A percentile compares a stretch with the other conserved stretches of the same genome.
phyloP scores from a whole-genome alignment of 1,284 basidiomycete species.

The Singerocomus inundabilis region DNA sequence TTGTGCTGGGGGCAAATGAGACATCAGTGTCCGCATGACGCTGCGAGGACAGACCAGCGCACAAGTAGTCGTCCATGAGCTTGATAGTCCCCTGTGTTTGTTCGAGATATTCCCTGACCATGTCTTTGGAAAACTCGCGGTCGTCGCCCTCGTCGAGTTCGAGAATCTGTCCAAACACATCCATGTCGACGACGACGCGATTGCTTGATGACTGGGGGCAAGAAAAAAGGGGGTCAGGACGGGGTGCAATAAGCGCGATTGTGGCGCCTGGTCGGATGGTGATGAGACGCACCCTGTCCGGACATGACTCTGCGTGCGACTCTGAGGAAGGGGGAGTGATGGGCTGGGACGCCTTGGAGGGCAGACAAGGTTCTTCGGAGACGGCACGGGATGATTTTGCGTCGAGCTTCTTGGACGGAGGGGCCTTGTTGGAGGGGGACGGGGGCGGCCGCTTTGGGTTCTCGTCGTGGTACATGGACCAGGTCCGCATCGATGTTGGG shows the following conservation, averaged over 20 bases:
- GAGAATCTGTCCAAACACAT: constrained; percentile 81
- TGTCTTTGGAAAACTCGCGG: constrained; percentile 75
- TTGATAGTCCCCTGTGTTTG: constrained; percentile 76
- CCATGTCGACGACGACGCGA: constrained; percentile 61
- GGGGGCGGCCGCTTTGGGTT: constrained; percentile 31
- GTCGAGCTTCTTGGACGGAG: constrained; percentile 33
- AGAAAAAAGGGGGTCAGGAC: constrained; percentile 11
- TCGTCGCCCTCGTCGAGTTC: constrained; percentile 86
- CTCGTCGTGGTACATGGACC: constrained; percentile 34
- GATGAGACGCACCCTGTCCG: constrained; percentile 25
- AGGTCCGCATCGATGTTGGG: constrained; percentile 29
- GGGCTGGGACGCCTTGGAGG: constrained; percentile 16
- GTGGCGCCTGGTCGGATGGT: background rate
- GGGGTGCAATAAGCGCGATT: no score
- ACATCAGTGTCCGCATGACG: constrained; percentile 6
- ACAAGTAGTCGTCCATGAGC: constrained; percentile 80
- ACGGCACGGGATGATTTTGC: constrained; percentile 32
- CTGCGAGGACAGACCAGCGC: constrained; percentile 38
- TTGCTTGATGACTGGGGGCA: constrained; percentile 13
- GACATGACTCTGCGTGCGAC: constrained; percentile 19
- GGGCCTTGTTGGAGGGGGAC: constrained; percentile 34
- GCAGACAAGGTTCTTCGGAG: constrained; percentile 29
- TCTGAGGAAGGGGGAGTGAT: constrained; percentile 12
- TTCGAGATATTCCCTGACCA: constrained; percentile 79
- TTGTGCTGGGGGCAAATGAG: constrained; percentile 41